Conservation (phyloP, 129 eudicot species). For the Lactuca sativa region DNA sequence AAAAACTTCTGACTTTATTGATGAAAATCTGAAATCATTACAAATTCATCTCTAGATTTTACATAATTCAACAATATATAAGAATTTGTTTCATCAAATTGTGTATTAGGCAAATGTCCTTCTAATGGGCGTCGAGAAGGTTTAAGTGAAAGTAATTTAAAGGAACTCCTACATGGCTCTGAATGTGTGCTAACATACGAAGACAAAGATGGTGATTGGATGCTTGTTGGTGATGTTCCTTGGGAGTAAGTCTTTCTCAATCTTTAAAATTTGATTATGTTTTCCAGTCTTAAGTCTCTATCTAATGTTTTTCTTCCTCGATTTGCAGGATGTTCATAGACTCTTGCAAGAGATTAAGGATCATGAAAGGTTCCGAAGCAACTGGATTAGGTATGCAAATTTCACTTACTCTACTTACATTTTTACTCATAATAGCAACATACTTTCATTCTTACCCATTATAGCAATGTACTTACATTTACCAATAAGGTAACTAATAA, state of each 20-base stretch:
- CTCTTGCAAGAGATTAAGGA: slow-evolving; percentile 66
- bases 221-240: neutral
- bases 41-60: neutral
- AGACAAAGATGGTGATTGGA: neutral
- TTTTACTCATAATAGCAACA: no score
- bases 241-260: slow-evolving; percentile 13
- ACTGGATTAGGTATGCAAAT: slow-evolving; percentile 55
- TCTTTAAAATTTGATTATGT: neutral
- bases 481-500: no score
- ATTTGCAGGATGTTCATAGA: slow-evolving; percentile 57
- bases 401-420: neutral
- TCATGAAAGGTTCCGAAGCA: slow-evolving; percentile 77
- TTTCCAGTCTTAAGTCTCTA: neutral
- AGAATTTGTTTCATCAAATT: neutral
- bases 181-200: slow-evolving; percentile 26
- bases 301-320: neutral
- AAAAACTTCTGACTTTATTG: neutral
- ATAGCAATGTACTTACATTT: no score
- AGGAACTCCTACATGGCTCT: slow-evolving; percentile 51
- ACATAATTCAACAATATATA: neutral
- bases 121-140: slow-evolving; percentile 42
- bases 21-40: neutral
- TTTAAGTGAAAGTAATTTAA: slow-evolving; percentile 41
- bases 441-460: no score
- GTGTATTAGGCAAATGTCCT: slow-evolving; percentile 46